A percentile compares a stretch with the other conserved stretches of the same genome.
These are phyloP conservation scores for Croton setiger DNA, from an alignment of 441 rosid genomes.

Conservation along the genomic window DNA sequence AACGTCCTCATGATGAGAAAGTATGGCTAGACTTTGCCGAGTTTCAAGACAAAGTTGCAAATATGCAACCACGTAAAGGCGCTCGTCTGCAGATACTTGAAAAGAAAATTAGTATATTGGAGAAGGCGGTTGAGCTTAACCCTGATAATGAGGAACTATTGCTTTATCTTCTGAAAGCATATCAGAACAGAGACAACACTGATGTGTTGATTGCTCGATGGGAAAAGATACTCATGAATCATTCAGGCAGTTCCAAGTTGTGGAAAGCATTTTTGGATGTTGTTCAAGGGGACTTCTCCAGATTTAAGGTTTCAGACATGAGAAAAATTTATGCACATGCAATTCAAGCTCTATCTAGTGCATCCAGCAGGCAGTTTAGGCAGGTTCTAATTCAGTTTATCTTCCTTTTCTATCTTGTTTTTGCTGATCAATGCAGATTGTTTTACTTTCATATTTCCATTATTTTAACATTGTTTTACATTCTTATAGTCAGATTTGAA, in stretches of 20 bases:
- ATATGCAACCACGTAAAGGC: conserved; percentile 72
- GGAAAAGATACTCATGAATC: conserved; percentile 71
- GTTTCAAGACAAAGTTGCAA: conserved; percentile 78
- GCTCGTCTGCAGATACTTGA: conserved; percentile 82
- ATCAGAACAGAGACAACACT: conserved; percentile 67
- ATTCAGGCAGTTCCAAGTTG: conserved; percentile 63
- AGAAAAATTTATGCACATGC: conserved; percentile 91
- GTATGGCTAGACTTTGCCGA: conserved; percentile 80
- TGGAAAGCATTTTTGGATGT: conserved; percentile 84
- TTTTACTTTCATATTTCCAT: background rate
- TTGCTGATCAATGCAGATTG: background rate
- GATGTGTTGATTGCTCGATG: conserved; percentile 79
- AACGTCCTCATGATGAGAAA: conserved; percentile 70
- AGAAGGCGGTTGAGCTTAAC: conserved; percentile 87
- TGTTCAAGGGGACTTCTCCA: conserved; percentile 85
- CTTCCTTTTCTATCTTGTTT: conserved; percentile 19
- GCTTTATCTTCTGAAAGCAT: conserved; percentile 77
- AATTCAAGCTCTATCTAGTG: conserved; percentile 74
- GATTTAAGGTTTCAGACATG: conserved; percentile 87
- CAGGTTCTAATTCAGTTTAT: conserved; percentile 66
- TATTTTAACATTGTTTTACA: background rate
- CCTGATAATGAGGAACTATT: conserved; percentile 77
- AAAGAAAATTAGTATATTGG: conserved; percentile 91
- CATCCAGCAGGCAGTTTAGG: conserved; percentile 87
- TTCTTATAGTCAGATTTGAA: background rate